phyloP scores from a whole-genome alignment of 768 basidiomycete genomes.

The Suillus discolor region DNA sequence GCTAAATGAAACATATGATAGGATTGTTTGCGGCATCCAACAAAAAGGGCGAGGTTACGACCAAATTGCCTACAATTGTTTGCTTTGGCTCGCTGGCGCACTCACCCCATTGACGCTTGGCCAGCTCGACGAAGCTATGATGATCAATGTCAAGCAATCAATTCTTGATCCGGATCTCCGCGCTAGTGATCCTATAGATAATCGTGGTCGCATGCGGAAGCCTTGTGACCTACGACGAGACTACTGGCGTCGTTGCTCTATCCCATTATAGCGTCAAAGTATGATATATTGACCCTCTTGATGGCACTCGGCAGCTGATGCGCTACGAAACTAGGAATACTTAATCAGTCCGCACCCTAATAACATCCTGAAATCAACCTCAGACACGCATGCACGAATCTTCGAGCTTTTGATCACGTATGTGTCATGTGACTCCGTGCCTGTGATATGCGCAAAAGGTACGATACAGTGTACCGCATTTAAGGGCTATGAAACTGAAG shows the following conservation, averaged over 20 bases:
- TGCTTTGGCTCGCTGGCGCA: constrained; percentile 1
- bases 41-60: not conserved
- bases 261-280: constrained; percentile 14
- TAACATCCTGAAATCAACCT: not conserved
- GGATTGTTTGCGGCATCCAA: constrained; percentile 20
- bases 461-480: not conserved
- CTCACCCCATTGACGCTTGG: constrained; percentile 1
- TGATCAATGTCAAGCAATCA: not conserved
- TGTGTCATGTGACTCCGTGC: not conserved
- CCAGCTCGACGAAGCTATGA: constrained; percentile 2
- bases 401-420: not conserved
- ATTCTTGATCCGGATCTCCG: not conserved
- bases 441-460: not conserved
- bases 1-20: constrained; percentile 24
- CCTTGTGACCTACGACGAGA: constrained; percentile 6
- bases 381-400: not conserved
- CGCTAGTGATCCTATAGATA: not conserved
- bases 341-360: not conserved
- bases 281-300: not conserved
- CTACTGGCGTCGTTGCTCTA: not conserved
- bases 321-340: not conserved
- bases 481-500: not conserved
- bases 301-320: not conserved
- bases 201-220: not conserved
- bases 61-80: not conserved